Percentiles rank a stretch among this genome's conserved stretches.
Conservation (phyloP, 2,329 filamentous ascomycete genomes). For the Lachnellula subtilissima region DNA sequence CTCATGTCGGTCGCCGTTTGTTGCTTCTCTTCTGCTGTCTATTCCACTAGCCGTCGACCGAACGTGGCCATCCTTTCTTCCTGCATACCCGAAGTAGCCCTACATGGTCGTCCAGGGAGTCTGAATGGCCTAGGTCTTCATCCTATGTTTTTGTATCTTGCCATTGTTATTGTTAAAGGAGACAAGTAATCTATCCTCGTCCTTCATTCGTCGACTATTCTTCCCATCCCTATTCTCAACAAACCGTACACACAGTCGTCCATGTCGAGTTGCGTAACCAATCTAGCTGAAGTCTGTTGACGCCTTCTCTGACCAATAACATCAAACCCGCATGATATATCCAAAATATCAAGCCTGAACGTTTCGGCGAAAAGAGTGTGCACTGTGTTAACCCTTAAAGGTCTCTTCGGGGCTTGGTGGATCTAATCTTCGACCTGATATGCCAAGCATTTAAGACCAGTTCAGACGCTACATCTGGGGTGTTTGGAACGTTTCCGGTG, state of each 20-base stretch:
- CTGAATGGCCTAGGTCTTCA: slow-evolving; percentile 21
- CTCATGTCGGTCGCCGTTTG: slow-evolving; percentile 29
- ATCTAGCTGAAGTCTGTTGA: slow-evolving; percentile 22
- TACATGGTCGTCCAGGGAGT: slow-evolving; percentile 17
- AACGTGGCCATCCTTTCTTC: slow-evolving; percentile 23
- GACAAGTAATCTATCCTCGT: slow-evolving; percentile 5
- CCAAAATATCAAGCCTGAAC: slow-evolving; percentile 16
- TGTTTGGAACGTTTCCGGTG: slow-evolving; percentile 31
- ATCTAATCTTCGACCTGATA: slow-evolving; percentile 25
- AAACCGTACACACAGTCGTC: slow-evolving; percentile 11
- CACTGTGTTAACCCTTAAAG: slow-evolving; percentile 17
- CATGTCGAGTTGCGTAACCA: slow-evolving; percentile 20
- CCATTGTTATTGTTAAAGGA: slow-evolving; percentile 9
- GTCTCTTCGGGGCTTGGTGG: slow-evolving; percentile 23
- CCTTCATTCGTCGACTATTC: slow-evolving; percentile 12
- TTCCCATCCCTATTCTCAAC: not conserved
- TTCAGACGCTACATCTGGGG: slow-evolving; percentile 27
- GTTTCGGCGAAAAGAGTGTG: slow-evolving; percentile 21
- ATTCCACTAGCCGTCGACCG: slow-evolving; percentile 25
- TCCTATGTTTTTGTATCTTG: slow-evolving; percentile 19
- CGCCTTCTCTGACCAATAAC: slow-evolving; percentile 20
- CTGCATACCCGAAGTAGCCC: slow-evolving; percentile 28
- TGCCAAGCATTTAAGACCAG: slow-evolving; percentile 28
- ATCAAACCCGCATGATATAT: slow-evolving; percentile 19
- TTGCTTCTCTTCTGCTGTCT: slow-evolving; percentile 24